Evolutionary conservation across 495 filamentous ascomycete genomes (phyloP).

Genomic region (Acidiella bohemica): DNA sequence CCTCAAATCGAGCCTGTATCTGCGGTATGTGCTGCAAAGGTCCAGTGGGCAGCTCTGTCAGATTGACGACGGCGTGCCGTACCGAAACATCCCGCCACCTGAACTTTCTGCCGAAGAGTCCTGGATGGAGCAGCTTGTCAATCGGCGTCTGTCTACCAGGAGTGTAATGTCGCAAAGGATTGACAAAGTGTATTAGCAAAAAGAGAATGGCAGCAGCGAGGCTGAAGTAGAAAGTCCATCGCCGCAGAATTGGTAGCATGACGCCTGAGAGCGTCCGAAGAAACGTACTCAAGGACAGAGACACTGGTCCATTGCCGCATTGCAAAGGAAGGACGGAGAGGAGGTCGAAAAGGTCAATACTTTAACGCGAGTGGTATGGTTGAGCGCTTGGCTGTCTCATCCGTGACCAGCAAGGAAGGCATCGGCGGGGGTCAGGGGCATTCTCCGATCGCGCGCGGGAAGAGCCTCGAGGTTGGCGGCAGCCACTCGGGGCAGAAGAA

Average conservation of each 20-base stretch:
- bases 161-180: not conserved
- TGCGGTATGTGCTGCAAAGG: slow-evolving; percentile 10
- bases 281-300: not conserved
- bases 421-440: no score
- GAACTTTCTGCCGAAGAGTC: slow-evolving; percentile 5
- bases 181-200: slow-evolving; percentile 1
- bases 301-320: no score
- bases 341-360: no score
- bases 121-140: slow-evolving; percentile 1
- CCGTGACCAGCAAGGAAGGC: no score
- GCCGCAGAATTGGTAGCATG: slow-evolving; percentile 14
- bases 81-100: slow-evolving; percentile 15
- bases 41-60: slow-evolving; percentile 12
- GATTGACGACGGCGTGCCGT: slow-evolving; percentile 15
- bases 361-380: no score
- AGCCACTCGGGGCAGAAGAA: no score
- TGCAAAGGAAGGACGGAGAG: no score
- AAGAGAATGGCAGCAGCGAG: slow-evolving; percentile 1
- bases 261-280: not conserved
- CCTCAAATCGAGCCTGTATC: slow-evolving; percentile 31
- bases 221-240: slow-evolving; percentile 9
- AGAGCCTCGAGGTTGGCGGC: no score
- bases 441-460: no score
- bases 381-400: no score
- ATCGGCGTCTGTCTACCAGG: not conserved